phyloP scores from a whole-genome alignment of 768 basidiomycete species.

The Podaxis pistillaris region DNA sequence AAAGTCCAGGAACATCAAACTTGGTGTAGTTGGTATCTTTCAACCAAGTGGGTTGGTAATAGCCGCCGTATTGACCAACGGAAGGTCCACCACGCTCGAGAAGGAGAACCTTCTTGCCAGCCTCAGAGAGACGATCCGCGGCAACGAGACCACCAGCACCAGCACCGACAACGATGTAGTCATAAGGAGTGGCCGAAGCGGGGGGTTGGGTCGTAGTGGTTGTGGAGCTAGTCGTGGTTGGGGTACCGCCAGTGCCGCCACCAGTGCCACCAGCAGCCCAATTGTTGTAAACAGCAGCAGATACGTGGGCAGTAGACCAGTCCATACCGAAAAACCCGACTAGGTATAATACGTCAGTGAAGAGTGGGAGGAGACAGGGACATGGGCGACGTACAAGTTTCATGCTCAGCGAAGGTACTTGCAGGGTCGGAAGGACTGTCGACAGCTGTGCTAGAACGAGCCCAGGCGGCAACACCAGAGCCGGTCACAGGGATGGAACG shows the following conservation, averaged over 20 bases:
- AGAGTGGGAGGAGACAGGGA: not conserved
- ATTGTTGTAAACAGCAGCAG: slow-evolving; percentile 41
- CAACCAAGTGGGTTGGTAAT: slow-evolving; percentile 48
- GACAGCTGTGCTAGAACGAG: slow-evolving; percentile 39
- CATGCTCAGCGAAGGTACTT: slow-evolving; percentile 55
- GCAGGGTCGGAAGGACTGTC: slow-evolving; percentile 48
- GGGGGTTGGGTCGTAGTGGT: slow-evolving; percentile 34
- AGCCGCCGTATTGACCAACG: slow-evolving; percentile 57
- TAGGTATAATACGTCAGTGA: slow-evolving; percentile 19
- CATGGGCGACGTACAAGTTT: slow-evolving; percentile 43
- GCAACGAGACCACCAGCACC: slow-evolving; percentile 59
- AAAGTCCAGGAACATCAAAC: slow-evolving; percentile 64
- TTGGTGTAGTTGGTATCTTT: slow-evolving; percentile 36
- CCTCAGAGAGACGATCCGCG: slow-evolving; percentile 58
- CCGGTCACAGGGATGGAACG: slow-evolving; percentile 34
- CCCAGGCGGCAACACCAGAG: slow-evolving; percentile 52
- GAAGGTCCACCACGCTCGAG: slow-evolving; percentile 65
- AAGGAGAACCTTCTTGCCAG: slow-evolving; percentile 61
- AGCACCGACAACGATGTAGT: slow-evolving; percentile 56
- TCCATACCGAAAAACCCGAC: slow-evolving; percentile 61
- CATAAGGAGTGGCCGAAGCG: slow-evolving; percentile 39
- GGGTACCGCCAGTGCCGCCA: slow-evolving; percentile 21
- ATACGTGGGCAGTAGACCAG: slow-evolving; percentile 45
- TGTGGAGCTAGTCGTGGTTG: slow-evolving; percentile 18
- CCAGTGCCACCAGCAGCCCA: slow-evolving; percentile 51